Base-by-base conservation (phyloP, 805 yeast species). In the Candida dendrica region DNA sequence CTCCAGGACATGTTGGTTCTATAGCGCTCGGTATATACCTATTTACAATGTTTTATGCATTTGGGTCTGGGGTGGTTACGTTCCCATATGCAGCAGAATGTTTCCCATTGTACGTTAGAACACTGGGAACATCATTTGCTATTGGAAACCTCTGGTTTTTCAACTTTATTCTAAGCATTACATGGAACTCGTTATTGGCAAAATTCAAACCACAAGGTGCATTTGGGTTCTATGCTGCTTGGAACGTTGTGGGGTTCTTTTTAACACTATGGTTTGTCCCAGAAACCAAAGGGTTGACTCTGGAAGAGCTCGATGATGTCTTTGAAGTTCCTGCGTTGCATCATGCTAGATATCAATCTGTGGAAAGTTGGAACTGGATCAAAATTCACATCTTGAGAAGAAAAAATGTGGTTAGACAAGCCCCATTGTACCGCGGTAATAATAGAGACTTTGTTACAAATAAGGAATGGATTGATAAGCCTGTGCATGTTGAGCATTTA, bases 31-130 rank as follows among this genome's bases (percentile, higher is more conserved):
- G 93, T 50, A 80, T 87, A 43, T 87, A 87, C 58, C 56, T 87
- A 26, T 86, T 75, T 61, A 69, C 87, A 0, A 72, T 77, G 35
- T 81, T 83, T 42, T 87, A 87, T 63, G 84, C 95, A 0, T 77
- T 85, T 3, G 91, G 95, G 42, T 87, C 84, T 59, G 95, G 95
- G 36, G 95, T 95, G 11, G 93, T 87, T 35, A 95, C 95, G 3
- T 86, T 87, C 66, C 83, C 91, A 3, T 84, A 87, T 56, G 81
- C 90, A 17, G 95, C 95, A 9, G 95, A 87, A 61, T 84, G 83
- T 52, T 76, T 83, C 66, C 87, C 91, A 46, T 68, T 85, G 54
- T 82, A 83, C 55, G 76, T 84, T 47, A 77, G 95, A 64, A 88
- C 86, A 50, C 64, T 84, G 41, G 90, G 91, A 41, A 82, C 87